Evolutionary conservation across 495 filamentous ascomycete species (phyloP).

Genomic region (Gamarada debralockiae): DNA sequence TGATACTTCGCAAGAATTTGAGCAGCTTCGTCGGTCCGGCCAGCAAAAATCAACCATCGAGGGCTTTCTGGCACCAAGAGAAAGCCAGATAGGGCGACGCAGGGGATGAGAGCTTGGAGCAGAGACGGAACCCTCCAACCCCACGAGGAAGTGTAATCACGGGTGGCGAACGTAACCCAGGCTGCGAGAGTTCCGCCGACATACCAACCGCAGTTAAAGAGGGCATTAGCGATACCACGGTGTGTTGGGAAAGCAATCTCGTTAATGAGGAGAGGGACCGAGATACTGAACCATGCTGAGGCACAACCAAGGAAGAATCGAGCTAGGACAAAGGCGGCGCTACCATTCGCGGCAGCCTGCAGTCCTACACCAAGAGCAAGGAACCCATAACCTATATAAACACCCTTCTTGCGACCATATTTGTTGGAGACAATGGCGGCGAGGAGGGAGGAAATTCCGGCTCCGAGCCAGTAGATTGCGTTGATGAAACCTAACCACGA

Average conservation of each 20-base stretch:
- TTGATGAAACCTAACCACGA: constrained; percentile 46
- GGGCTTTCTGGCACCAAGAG: constrained; percentile 59
- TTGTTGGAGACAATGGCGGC: constrained; percentile 34
- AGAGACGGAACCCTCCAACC: too few relatives aligned
- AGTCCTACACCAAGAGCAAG: constrained; percentile 49
- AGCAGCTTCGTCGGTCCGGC: constrained; percentile 60
- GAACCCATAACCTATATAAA: constrained; percentile 45
- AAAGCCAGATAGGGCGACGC: too few relatives aligned
- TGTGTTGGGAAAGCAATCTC: constrained; percentile 31
- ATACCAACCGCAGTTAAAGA: too few relatives aligned
- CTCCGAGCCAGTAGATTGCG: constrained; percentile 49
- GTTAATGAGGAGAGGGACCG: constrained; percentile 25
- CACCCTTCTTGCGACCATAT: constrained; percentile 44
- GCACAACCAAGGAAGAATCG: constrained; percentile 52
- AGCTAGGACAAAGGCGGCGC: constrained; percentile 54
- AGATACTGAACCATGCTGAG: constrained; percentile 9
- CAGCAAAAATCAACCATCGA: constrained; percentile 66
- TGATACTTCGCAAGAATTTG: constrained; percentile 44
- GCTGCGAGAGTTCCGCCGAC: too few relatives aligned
- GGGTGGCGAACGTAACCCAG: too few relatives aligned
- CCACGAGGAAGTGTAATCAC: too few relatives aligned
- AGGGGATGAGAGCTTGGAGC: too few relatives aligned
- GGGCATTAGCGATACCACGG: constrained; percentile 8
- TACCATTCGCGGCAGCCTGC: constrained; percentile 36
- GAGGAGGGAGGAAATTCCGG: constrained; percentile 46